These are phyloP conservation scores for Metschnikowia reukaufii DNA, from an alignment of 805 yeast species.

Conservation along the genomic window DNA sequence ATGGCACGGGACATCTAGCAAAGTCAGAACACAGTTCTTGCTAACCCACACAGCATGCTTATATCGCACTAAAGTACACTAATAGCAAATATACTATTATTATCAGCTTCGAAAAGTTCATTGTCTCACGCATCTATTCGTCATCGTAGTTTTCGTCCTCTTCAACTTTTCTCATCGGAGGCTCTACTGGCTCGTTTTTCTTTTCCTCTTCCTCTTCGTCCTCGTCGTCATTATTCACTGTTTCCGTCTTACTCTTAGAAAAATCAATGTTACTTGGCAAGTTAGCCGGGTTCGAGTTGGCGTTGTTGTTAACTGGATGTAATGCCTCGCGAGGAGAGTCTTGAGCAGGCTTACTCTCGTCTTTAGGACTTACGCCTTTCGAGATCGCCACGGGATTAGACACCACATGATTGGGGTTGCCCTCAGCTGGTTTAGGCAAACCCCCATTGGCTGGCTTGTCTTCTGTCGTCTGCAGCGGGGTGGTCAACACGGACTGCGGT, in stretches of 20 bases:
- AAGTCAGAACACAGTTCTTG: neutral
- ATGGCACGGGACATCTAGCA: neutral
- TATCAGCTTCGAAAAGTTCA: neutral
- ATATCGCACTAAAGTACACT: neutral
- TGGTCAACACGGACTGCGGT: neutral
- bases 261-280: slow-evolving; percentile 21
- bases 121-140: slow-evolving; percentile 23
- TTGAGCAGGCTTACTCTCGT: neutral
- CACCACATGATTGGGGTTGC: neutral
- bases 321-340: neutral
- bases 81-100: neutral
- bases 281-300: slow-evolving; percentile 6
- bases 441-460: neutral
- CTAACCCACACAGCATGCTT: neutral
- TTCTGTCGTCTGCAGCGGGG: neutral
- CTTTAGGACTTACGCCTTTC: slow-evolving; percentile 8
- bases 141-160: slow-evolving; percentile 50
- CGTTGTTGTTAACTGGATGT: neutral
- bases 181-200: slow-evolving; percentile 35
- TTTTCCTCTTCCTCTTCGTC: slow-evolving; percentile 32
- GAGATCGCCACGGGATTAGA: neutral
- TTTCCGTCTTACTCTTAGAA: slow-evolving; percentile 10
- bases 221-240: slow-evolving; percentile 22
- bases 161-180: slow-evolving; percentile 46
- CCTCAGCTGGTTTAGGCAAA: neutral